phyloP scores from a whole-genome alignment of 202 grass and related monocot genomes.

The Elaeis oleifera region DNA sequence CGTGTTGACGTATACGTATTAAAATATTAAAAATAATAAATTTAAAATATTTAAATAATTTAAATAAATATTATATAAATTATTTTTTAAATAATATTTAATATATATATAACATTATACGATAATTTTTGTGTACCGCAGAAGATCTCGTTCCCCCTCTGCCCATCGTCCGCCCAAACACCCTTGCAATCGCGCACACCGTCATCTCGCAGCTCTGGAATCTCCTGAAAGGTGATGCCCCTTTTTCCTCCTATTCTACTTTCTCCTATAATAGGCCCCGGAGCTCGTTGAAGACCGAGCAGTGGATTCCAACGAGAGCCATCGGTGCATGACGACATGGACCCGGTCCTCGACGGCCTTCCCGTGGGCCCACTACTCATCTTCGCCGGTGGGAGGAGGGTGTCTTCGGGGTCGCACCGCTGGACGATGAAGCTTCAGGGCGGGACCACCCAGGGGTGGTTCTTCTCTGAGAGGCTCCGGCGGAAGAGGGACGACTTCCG shows the following conservation, averaged over 20 bases:
- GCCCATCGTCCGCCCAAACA: too few relatives aligned
- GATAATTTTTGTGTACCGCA: too few relatives aligned
- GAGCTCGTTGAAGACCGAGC: slow-evolving; percentile 51
- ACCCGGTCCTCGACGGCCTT: slow-evolving; percentile 78
- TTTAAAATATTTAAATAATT: too few relatives aligned
- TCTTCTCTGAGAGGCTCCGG: slow-evolving; percentile 66
- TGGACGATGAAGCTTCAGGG: slow-evolving; percentile 26
- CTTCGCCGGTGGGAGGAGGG: not conserved
- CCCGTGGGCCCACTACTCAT: slow-evolving; percentile 81
- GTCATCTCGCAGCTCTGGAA: slow-evolving; percentile 1
- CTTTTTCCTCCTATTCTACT: slow-evolving; percentile 8
- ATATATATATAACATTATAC: too few relatives aligned
- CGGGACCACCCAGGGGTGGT: slow-evolving; percentile 52
- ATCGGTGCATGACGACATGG: slow-evolving; percentile 67
- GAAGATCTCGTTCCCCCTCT: too few relatives aligned
- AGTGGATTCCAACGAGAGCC: slow-evolving; percentile 87
- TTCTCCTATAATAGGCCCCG: slow-evolving; percentile 69
- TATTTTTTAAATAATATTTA: too few relatives aligned
- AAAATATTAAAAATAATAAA: too few relatives aligned
- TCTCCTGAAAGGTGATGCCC: slow-evolving; percentile 2
- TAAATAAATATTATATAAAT: too few relatives aligned
- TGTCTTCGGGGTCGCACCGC: not conserved
- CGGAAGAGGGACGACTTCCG: slow-evolving; percentile 54
- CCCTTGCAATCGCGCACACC: too few relatives aligned
- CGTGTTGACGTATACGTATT: too few relatives aligned